phyloP scores from a whole-genome alignment of 1,284 basidiomycete genomes.

The Naganishia liquefaciens region DNA sequence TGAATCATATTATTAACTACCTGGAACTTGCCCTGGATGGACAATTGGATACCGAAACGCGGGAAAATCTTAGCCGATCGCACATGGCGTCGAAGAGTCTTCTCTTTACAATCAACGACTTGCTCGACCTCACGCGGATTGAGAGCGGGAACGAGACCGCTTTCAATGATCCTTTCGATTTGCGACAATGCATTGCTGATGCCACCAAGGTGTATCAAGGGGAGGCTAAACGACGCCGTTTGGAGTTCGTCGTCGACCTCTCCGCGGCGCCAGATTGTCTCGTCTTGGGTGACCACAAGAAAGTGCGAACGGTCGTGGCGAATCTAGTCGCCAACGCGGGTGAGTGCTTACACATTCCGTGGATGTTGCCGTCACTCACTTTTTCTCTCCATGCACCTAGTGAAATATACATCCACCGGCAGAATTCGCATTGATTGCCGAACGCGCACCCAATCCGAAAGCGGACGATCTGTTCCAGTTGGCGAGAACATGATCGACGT shows the following conservation, averaged over 20 bases:
- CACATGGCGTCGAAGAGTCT: conserved; percentile 80
- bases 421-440: conserved; percentile 67
- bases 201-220: conserved; percentile 63
- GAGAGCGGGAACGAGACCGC: conserved; percentile 78
- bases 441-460: conserved; percentile 40
- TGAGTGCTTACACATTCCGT: conserved; percentile 46
- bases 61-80: conserved; percentile 74
- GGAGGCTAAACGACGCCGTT: conserved; percentile 68
- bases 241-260: conserved; percentile 66
- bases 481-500: conserved; percentile 57
- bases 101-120: conserved; percentile 80
- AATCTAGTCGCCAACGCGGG: conserved; percentile 80
- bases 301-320: conserved; percentile 77
- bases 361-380: too few species aligned
- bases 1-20: conserved; percentile 62
- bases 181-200: conserved; percentile 68
- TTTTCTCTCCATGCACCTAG: conserved; percentile 49
- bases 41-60: conserved; percentile 71
- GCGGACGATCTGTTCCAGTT: conserved; percentile 21
- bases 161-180: conserved; percentile 78
- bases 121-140: conserved; percentile 78
- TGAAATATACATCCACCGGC: conserved; percentile 73
- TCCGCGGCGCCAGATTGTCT: conserved; percentile 59
- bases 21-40: conserved; percentile 82
- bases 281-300: conserved; percentile 71